phyloP scores from a whole-genome alignment of 2,329 filamentous ascomycete genomes.

The Neurospora crassa region DNA sequence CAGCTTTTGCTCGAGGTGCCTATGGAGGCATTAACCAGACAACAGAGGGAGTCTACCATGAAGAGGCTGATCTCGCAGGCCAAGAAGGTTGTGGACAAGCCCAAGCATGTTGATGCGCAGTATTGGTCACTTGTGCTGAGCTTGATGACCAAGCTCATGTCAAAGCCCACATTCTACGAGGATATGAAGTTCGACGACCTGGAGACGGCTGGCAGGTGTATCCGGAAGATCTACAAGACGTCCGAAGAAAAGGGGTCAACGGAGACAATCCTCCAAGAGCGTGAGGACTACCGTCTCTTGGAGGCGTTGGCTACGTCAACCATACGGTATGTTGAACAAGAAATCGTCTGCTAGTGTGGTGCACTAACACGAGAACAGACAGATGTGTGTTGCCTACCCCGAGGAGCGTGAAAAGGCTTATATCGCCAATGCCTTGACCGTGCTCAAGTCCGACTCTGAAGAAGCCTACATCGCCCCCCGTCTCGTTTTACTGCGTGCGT shows the following conservation, averaged over 20 bases:
- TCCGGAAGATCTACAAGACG: constrained; percentile 5
- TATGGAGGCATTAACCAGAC: constrained; percentile 8
- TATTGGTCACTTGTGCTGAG: constrained; percentile 31
- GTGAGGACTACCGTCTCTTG: constrained; percentile 12
- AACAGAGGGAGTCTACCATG: constrained; percentile 16
- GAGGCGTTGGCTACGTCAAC: constrained; percentile 12
- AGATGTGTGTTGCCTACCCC: constrained; percentile 32
- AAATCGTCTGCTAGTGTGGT: background rate
- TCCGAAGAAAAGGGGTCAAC: constrained; percentile 6
- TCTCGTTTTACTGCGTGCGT: constrained; percentile 12
- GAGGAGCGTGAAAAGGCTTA: constrained; percentile 30
- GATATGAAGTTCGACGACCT: constrained; percentile 32
- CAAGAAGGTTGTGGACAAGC: constrained; percentile 6
- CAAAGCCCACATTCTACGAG: constrained; percentile 41
- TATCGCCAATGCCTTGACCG: constrained; percentile 20
- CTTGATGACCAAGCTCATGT: constrained; percentile 40
- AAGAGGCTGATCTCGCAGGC: constrained; percentile 9
- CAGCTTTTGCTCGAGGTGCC: constrained; percentile 14
- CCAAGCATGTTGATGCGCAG: constrained; percentile 2
- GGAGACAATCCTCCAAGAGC: constrained; percentile 8
- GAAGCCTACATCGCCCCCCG: constrained; percentile 7
- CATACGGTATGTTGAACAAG: constrained; percentile 12
- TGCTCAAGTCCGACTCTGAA: constrained; percentile 13
- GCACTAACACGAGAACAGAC: constrained; percentile 22
- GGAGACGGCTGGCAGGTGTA: constrained; percentile 21